phyloP scores from a whole-genome alignment of 106 monocot genomes.

The Dendrobium officinale region DNA sequence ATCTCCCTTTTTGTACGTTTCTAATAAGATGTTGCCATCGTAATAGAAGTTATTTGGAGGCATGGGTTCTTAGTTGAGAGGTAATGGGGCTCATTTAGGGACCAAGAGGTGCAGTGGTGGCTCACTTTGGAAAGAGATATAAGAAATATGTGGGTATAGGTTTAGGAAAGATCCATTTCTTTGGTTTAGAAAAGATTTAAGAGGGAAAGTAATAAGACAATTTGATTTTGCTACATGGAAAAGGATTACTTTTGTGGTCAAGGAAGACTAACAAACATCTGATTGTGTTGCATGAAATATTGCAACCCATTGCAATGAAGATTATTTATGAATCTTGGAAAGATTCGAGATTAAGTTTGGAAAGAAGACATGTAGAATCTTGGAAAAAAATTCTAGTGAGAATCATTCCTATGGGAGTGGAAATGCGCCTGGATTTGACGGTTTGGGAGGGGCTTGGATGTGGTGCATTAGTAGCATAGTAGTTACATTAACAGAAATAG shows the following conservation, averaged over 20 bases:
- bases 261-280: neutral
- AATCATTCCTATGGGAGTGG: no score
- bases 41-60: neutral
- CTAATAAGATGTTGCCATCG: no score
- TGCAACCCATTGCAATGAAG: neutral
- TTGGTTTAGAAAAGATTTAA: neutral
- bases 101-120: neutral
- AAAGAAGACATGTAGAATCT: no score
- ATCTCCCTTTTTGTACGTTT: no score
- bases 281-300: neutral
- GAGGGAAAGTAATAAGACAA: neutral
- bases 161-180: neutral
- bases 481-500: neutral
- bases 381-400: no score
- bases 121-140: neutral
- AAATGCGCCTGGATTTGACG: no score
- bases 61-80: neutral
- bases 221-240: neutral
- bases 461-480: neutral
- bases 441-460: neutral
- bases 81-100: neutral
- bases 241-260: neutral
- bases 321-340: neutral
- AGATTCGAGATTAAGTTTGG: no score
- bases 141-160: neutral